Evolutionary conservation across 805 yeast species (phyloP), one percentile per base, ranked within the genome.

Genomic region (Candida insectorum): DNA sequence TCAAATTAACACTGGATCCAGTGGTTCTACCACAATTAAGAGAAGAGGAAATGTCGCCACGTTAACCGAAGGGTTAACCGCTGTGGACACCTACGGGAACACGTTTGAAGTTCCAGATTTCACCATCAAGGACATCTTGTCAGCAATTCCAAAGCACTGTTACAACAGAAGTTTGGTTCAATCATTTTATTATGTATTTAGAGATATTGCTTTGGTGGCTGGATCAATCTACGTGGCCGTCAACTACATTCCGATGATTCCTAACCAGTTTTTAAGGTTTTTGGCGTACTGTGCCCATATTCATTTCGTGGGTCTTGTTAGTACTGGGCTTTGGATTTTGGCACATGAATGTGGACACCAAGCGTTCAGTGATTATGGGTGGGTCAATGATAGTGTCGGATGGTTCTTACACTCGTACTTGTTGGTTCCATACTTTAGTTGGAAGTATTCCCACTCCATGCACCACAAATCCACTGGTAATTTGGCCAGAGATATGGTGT

Each of bases 291-390:
- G 33, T 23, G 43, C 29, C n/a, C 39, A 42, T 26, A 27, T 26
- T 19, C 24, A 24, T 12, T 34, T 38, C 26, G 41, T 33, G 25
- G 35, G 39, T 11, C 25, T 35, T 17, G 35, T 31, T 22, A 17
- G 26, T 22, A 35, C 88, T 19, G 95, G 95, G 29, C 34, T 81
- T 30, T 85, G 95, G 95, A 82, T 85, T 31, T 54, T 85, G 63
- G 93, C 94, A 33, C 95, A 85, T 60, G 95, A 85, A 61, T 85
- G 95, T 69, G 95, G 95, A 40, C 95, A 85, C 58, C 82, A 78
- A 48, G 95, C 95, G 15, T 86, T 86, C 60, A 71, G 82, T 24
- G 85, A 81, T 49, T 79, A 78, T 53, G 78, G 77, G 24, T 60
- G 70, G 64, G 78, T 84, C 44, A 85, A 86, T 59, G 91, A 86